A percentile compares a stretch with the other conserved stretches of the same genome.
These are phyloP conservation scores for Termitomyces sp. DNA, from an alignment of 768 basidiomycete genomes.

Conservation along the genomic window DNA sequence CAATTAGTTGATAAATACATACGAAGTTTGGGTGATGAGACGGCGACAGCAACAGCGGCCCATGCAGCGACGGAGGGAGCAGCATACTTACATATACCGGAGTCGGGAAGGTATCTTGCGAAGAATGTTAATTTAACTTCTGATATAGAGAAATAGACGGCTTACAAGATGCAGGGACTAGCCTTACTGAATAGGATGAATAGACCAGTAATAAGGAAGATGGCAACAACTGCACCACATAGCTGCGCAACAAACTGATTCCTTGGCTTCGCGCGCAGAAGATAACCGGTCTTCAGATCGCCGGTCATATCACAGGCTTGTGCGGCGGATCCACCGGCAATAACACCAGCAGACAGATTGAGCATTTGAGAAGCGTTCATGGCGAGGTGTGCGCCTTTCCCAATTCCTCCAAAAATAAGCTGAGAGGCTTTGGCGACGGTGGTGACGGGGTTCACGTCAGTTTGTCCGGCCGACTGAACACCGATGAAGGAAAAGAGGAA, in stretches of 20 bases:
- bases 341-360: slow-evolving; percentile 47
- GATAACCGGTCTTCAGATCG: slow-evolving; percentile 66
- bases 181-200: slow-evolving; percentile 60
- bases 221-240: slow-evolving; percentile 49
- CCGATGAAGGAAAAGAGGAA: slow-evolving; percentile 67
- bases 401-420: slow-evolving; percentile 58
- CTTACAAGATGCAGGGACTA: slow-evolving; percentile 53
- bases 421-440: slow-evolving; percentile 60
- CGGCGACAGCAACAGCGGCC: slow-evolving; percentile 50
- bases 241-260: slow-evolving; percentile 61
- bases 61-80: slow-evolving; percentile 53
- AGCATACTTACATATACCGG: slow-evolving; percentile 40
- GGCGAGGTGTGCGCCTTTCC: slow-evolving; percentile 36
- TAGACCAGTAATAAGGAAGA: slow-evolving; percentile 53
- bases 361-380: slow-evolving; percentile 32
- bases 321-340: slow-evolving; percentile 50
- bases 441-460: slow-evolving; percentile 57
- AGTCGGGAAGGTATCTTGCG: slow-evolving; percentile 20
- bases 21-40: slow-evolving; percentile 43
- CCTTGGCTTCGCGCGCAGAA: slow-evolving; percentile 56
- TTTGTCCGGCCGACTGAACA: slow-evolving; percentile 53
- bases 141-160: background rate
- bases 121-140: background rate
- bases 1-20: slow-evolving; percentile 6
- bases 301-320: slow-evolving; percentile 62